Evolutionary conservation across 116 monocot species (phyloP).

Genomic region (Zostera marina): DNA sequence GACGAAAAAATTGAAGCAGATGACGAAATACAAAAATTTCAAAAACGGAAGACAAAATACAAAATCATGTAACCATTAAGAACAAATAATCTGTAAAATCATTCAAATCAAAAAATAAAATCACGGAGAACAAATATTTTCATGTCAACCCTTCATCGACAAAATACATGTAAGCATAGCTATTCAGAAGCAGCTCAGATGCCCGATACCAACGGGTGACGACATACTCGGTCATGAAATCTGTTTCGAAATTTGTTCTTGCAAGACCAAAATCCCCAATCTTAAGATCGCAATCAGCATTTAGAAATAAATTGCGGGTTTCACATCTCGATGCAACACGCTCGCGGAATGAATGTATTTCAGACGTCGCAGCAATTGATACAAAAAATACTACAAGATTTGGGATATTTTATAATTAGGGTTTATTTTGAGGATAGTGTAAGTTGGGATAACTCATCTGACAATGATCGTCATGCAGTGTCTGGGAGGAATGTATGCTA

Average conservation of each 20-base stretch:
- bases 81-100: no score
- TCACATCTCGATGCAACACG: slow-evolving; percentile 66
- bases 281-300: slow-evolving; percentile 75
- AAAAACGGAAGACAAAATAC: no score
- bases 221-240: slow-evolving; percentile 72
- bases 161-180: no score
- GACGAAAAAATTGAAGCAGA: no score
- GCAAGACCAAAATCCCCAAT: slow-evolving; percentile 69
- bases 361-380: slow-evolving; percentile 62
- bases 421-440: neutral
- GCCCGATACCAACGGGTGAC: slow-evolving; percentile 73
- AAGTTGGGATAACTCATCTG: slow-evolving; percentile 26
- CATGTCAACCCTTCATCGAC: no score
- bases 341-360: slow-evolving; percentile 64
- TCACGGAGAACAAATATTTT: no score
- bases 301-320: slow-evolving; percentile 56
- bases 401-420: neutral
- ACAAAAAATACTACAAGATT: slow-evolving; percentile 52
- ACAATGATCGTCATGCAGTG: slow-evolving; percentile 72
- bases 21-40: no score
- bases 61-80: no score
- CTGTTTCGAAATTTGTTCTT: slow-evolving; percentile 54
- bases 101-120: no score
- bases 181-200: slow-evolving; percentile 59
- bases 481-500: slow-evolving; percentile 60